Evolutionary conservation across 768 basidiomycete species (phyloP), one percentile per base, ranked within the genome.

Genomic region (Tylopilus plumbeoviolaceoides): DNA sequence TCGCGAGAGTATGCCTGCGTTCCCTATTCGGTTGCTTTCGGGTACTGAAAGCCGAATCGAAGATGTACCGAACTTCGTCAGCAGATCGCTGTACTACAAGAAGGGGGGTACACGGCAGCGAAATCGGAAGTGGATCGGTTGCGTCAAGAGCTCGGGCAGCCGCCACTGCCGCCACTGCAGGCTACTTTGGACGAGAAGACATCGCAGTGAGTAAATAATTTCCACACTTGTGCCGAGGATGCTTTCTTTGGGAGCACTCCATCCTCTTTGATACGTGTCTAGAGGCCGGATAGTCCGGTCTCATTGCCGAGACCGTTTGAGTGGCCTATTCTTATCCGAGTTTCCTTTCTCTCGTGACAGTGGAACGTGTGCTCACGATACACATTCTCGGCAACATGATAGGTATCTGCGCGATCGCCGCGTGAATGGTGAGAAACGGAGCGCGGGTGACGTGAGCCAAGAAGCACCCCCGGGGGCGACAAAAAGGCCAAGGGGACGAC

Each of bases 121-220:
- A 91, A 91, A 66, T 69, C 69, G 27, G 89, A 91, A 56, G 90
- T 92, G 44, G 90, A 92, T 63, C 72, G 78, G 48, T 73, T 92
- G 42, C 80, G 90, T 38, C 74, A 75, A 47, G 89, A 92, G 63
- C 81, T 92, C 7, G 90, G 89, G 1, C 85, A 91, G 59, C 72
- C 80, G 1, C 83, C 90, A 2, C 68, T 91, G 12, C 89, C 88
- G 3, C 84, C 78, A 60, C 60, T 92, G 42, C 88, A 91, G 59
- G 72, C 73, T 30, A 88, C 82, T 28, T 69, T 92, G 35, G 89
- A 92, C 43, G 90, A 91, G 61, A 88, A 78, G 65, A 70, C 73
- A 27, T 69, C 74, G 14, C 73, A 75, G 78, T 81, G 57, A 78
- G 73, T 78, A 14, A 49, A 48, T 33, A 21, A 38, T 59, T 55